Conservation (phyloP, 2,329 filamentous ascomycete species). For the Rhynchosporium secalis region DNA sequence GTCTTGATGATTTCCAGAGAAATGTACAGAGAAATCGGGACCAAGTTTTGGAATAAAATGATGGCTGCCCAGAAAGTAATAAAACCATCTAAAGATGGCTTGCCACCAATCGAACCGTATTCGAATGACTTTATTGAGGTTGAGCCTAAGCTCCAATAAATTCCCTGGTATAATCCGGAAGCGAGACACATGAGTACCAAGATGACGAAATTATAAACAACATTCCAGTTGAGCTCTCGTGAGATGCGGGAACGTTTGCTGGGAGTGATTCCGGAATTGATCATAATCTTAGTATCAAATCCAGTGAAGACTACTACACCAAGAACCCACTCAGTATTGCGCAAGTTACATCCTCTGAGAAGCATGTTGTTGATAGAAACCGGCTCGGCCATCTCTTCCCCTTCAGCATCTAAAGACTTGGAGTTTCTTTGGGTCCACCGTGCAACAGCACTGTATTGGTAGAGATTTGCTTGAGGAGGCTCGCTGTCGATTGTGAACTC, state of each 20-base stretch:
- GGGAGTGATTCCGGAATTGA: constrained; percentile 93
- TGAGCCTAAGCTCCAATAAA: constrained; percentile 73
- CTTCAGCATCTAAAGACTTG: constrained; percentile 59
- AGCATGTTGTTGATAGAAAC: constrained; percentile 94
- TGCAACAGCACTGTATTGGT: constrained; percentile 89
- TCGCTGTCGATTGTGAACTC: constrained; percentile 91
- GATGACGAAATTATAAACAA: constrained; percentile 93
- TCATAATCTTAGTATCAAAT: constrained; percentile 98
- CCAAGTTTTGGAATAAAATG: constrained; percentile 97
- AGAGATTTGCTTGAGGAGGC: constrained; percentile 86
- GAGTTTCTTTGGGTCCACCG: constrained; percentile 78
- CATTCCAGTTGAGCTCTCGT: constrained; percentile 93
- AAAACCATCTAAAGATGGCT: constrained; percentile 77
- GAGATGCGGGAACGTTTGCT: constrained; percentile 91
- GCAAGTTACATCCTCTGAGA: constrained; percentile 86
- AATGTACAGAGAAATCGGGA: constrained; percentile 97
- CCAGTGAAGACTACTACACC: constrained; percentile 94
- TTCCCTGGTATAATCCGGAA: constrained; percentile 79
- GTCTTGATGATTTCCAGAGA: constrained; percentile 94
- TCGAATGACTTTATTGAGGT: constrained; percentile 83
- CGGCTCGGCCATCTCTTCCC: constrained; percentile 83
- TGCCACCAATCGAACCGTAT: constrained; percentile 76
- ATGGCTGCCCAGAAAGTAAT: constrained; percentile 96
- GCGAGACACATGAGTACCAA: constrained; percentile 87
- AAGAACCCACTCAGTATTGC: constrained; percentile 95